These are phyloP conservation scores for Anisogramma anomala DNA, from an alignment of 2,329 filamentous ascomycete genomes.

Conservation along the genomic window DNA sequence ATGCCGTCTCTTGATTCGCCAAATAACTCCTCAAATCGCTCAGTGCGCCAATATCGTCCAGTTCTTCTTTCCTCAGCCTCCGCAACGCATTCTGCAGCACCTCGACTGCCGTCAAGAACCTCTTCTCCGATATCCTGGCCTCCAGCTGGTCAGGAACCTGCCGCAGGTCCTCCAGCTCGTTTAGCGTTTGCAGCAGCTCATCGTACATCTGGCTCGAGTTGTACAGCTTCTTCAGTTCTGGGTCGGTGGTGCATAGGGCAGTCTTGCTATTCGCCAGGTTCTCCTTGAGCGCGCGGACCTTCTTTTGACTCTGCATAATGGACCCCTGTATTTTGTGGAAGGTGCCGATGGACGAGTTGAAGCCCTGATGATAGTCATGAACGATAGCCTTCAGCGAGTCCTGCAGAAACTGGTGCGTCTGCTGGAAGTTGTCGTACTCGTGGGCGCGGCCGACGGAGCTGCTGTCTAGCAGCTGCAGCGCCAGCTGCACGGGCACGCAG, in stretches of 20 bases:
- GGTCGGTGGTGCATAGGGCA: slow-evolving; percentile 73
- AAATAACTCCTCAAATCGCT: slow-evolving; percentile 79
- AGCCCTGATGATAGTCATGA: slow-evolving; percentile 97
- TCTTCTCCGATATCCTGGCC: slow-evolving; percentile 89
- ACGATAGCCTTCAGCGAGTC: slow-evolving; percentile 88
- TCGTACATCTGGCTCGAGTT: slow-evolving; percentile 84
- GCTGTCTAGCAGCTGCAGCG: slow-evolving; percentile 85
- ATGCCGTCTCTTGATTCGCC: slow-evolving; percentile 77
- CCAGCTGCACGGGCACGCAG: slow-evolving; percentile 85
- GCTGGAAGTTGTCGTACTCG: slow-evolving; percentile 74
- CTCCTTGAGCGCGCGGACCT: slow-evolving; percentile 71
- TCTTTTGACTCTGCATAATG: slow-evolving; percentile 77
- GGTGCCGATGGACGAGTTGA: slow-evolving; percentile 97
- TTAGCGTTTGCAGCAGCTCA: slow-evolving; percentile 70
- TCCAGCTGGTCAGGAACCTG: slow-evolving; percentile 86
- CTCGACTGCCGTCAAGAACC: slow-evolving; percentile 85
- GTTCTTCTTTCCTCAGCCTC: slow-evolving; percentile 72
- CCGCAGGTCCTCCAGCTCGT: slow-evolving; percentile 77
- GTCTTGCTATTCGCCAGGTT: slow-evolving; percentile 71
- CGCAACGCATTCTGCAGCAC: slow-evolving; percentile 78
- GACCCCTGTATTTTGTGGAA: slow-evolving; percentile 97
- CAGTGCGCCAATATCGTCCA: slow-evolving; percentile 84
- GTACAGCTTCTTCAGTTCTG: slow-evolving; percentile 82
- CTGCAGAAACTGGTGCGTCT: slow-evolving; percentile 80
- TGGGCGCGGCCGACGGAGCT: slow-evolving; percentile 88